A percentile compares a stretch with the other conserved stretches of the same genome.
phyloP scores from a whole-genome alignment of 805 yeast genomes.

The Metschnikowia noctiluminum region DNA sequence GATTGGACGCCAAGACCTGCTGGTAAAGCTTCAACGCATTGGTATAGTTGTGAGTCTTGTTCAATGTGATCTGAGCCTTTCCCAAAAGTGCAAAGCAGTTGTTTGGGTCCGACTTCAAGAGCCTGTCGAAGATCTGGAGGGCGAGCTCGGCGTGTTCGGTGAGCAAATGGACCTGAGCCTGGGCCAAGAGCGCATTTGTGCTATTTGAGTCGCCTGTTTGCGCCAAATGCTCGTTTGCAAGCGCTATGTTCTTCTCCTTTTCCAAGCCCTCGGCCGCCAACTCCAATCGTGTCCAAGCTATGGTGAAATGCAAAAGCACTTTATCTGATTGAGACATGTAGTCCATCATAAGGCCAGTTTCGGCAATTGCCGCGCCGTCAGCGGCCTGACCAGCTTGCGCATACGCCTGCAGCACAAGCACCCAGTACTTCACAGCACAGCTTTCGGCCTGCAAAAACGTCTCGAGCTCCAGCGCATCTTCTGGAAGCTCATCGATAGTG shows the following conservation, averaged over 20 bases:
- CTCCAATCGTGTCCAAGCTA: slow-evolving; percentile 70
- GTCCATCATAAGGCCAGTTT: slow-evolving; percentile 50
- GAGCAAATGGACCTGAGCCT: slow-evolving; percentile 61
- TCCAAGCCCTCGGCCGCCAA: slow-evolving; percentile 23
- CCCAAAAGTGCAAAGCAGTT: slow-evolving; percentile 78
- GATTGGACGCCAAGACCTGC: slow-evolving; percentile 71
- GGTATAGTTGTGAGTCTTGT: slow-evolving; percentile 62
- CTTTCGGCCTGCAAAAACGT: slow-evolving; percentile 76
- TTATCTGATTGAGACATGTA: slow-evolving; percentile 40
- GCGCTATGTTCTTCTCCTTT: slow-evolving; percentile 21
- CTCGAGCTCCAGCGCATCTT: slow-evolving; percentile 81
- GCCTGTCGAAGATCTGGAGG: slow-evolving; percentile 60
- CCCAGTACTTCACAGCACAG: slow-evolving; percentile 77
- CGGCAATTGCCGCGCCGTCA: slow-evolving; percentile 63
- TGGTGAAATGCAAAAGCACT: slow-evolving; percentile 54
- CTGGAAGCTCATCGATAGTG: slow-evolving; percentile 82
- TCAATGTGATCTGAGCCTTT: slow-evolving; percentile 76
- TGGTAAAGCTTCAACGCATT: slow-evolving; percentile 82
- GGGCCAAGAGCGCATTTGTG: slow-evolving; percentile 52
- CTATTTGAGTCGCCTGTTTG: slow-evolving; percentile 21
- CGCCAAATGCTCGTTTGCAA: slow-evolving; percentile 24
- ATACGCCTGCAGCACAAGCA: slow-evolving; percentile 78
- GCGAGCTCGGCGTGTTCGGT: slow-evolving; percentile 69
- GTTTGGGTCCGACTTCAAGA: slow-evolving; percentile 50
- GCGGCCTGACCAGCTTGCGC: slow-evolving; percentile 54